These are phyloP conservation scores for Emergomyces pasteurianus DNA, from an alignment of 2,329 filamentous ascomycete genomes.

Conservation along the genomic window DNA sequence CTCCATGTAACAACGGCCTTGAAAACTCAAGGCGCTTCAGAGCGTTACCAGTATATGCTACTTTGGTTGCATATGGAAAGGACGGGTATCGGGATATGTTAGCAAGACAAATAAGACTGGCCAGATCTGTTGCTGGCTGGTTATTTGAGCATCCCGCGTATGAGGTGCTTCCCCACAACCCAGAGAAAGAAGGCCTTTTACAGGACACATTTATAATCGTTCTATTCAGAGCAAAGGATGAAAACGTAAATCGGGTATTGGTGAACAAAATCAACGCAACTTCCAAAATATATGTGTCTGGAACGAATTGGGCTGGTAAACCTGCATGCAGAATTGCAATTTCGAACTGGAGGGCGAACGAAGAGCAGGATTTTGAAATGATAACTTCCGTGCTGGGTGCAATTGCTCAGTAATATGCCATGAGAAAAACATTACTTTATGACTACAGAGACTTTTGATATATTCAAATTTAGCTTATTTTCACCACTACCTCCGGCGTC, in stretches of 20 bases:
- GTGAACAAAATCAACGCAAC: constrained; percentile 61
- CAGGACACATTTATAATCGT: constrained; percentile 57
- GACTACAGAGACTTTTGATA: too few relatives aligned
- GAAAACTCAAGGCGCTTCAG: constrained; percentile 89
- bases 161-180: constrained; percentile 48
- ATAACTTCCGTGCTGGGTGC: constrained; percentile 50
- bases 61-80: constrained; percentile 60
- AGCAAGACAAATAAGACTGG: constrained; percentile 57
- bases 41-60: constrained; percentile 78
- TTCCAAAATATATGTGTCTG: constrained; percentile 68
- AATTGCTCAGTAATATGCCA: constrained; percentile 26
- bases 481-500: constrained; percentile 29
- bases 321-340: constrained; percentile 74
- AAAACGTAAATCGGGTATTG: constrained; percentile 52
- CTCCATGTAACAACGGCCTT: constrained; percentile 73
- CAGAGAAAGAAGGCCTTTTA: constrained; percentile 30
- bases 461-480: too few relatives aligned
- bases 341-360: constrained; percentile 69
- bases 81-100: constrained; percentile 59
- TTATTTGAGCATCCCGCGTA: constrained; percentile 51
- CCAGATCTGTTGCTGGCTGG: constrained; percentile 54
- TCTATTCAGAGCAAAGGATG: constrained; percentile 61
- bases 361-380: constrained; percentile 53
- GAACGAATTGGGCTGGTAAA: constrained; percentile 62
- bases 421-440: background rate